A percentile compares a stretch with the other conserved stretches of the same genome.
These are phyloP conservation scores for Xerocomellus chrysenteron DNA, from an alignment of 768 basidiomycete genomes.

Conservation along the genomic window DNA sequence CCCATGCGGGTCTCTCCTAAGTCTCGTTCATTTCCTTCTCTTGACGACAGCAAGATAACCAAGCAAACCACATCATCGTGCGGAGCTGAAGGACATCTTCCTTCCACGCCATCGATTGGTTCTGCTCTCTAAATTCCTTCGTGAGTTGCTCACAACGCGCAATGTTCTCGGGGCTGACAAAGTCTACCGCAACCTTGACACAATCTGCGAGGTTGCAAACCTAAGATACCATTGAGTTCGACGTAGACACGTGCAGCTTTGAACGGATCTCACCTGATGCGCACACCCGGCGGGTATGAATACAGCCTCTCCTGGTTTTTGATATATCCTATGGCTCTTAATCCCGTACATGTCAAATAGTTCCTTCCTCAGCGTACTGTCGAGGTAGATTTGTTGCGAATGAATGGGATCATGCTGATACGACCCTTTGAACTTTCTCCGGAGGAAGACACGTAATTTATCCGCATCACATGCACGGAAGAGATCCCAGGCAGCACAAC, in stretches of 20 bases:
- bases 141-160: conserved; percentile 82
- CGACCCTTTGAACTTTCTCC: conserved; percentile 55
- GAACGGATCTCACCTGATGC: conserved; percentile 62
- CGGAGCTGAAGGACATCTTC: conserved; percentile 90
- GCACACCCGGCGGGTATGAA: conserved; percentile 95
- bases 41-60: conserved; percentile 66
- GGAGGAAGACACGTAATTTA: conserved; percentile 74
- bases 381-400: conserved; percentile 84
- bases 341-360: conserved; percentile 69
- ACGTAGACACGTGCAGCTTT: background rate
- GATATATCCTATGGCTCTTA: conserved; percentile 80
- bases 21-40: conserved; percentile 42
- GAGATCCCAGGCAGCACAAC: conserved; percentile 91
- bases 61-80: conserved; percentile 94
- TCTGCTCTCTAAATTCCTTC: conserved; percentile 87
- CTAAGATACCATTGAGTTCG: conserved; percentile 36
- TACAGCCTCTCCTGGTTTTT: conserved; percentile 88
- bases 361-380: conserved; percentile 62
- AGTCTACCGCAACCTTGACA: conserved; percentile 94
- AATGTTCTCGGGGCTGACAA: conserved; percentile 93
- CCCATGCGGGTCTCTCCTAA: background rate
- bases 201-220: conserved; percentile 94
- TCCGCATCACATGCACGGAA: conserved; percentile 80
- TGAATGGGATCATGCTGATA: conserved; percentile 84
- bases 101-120: conserved; percentile 87